Evolutionary conservation across 164 flowering plant genomes (phyloP), one percentile per base, ranked within the genome.

Genomic region (Aristolochia californica): DNA sequence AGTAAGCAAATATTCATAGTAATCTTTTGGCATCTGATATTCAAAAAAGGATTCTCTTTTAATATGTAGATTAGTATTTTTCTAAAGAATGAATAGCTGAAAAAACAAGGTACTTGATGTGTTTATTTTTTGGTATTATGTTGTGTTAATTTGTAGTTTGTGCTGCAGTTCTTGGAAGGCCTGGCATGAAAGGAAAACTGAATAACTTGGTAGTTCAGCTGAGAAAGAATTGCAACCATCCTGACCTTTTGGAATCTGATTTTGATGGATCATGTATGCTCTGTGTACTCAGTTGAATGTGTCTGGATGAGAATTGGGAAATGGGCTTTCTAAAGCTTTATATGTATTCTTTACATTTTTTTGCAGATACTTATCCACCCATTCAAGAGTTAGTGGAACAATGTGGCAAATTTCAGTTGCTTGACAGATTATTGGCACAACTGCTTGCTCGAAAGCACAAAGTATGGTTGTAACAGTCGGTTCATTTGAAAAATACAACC

Each of bases 171-270:
- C 43, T 17, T 40, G n/a, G 28, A 25, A 52, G 22, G 40, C 14
- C 34, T 52, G 64, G 57, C 18, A 45, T 75, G 59, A 87, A 59
- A 72, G 83, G 78, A 45, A 84, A 69, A 66, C 84, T 94, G 53
- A 78, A 75, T 56, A 90, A 90, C 73, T 61, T 90, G 71, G 66
- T 84, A 80, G 38, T 90, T 67, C 97, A 94, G 65, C 91, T 94
- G 15, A 74, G 99, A 56, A 90, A 94, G 75, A 83, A 80, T 51
- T 94, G 96, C 84, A 78, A 86, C 78, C 97, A 94, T 78, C 99
- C 99, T 58, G 97, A 94, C 58, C 83, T 94, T 20, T 55, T 94
- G 58, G 89, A 81, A 55, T 77, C 95, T 13, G 78, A 68, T 22
- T 84, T 77, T 68, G 76, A 80, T 72, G 81, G 70, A 40, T 77